phyloP scores from a whole-genome alignment of 805 yeast genomes.

The Candida palmyrensis region DNA sequence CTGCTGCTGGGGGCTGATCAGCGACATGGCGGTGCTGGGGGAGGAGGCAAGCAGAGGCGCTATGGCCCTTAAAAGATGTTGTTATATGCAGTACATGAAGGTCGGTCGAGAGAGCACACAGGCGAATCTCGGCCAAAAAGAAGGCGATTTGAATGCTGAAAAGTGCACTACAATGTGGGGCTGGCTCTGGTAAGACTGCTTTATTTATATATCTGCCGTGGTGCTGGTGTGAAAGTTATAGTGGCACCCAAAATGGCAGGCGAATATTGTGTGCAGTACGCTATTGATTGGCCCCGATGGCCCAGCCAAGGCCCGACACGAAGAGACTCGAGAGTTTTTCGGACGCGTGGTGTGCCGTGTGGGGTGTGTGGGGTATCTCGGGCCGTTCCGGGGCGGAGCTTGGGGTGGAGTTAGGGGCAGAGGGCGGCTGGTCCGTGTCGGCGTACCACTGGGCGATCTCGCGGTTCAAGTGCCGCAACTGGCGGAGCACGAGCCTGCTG shows the following conservation, averaged over 20 bases:
- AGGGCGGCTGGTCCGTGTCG: slow-evolving; percentile 3
- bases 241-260: not conserved
- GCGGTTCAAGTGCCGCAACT: slow-evolving; percentile 53
- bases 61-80: too few relatives aligned
- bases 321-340: slow-evolving; percentile 47
- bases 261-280: not conserved
- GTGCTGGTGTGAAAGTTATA: not conserved
- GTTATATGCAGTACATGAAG: too few relatives aligned
- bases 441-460: slow-evolving; percentile 20
- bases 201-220: not conserved
- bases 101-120: not conserved
- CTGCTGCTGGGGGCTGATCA: slow-evolving; percentile 26
- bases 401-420: too few relatives aligned
- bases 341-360: slow-evolving; percentile 29
- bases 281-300: slow-evolving; percentile 53
- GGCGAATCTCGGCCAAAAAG: not conserved
- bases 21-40: slow-evolving; percentile 25
- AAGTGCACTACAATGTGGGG: not conserved
- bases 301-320: slow-evolving; percentile 59
- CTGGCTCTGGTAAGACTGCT: not conserved
- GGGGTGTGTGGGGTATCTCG: too few relatives aligned
- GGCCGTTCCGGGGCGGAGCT: too few relatives aligned
- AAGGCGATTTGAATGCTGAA: not conserved
- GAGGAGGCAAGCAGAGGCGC: too few relatives aligned
- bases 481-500: slow-evolving; percentile 49